Evolutionary conservation across 2,329 filamentous ascomycete species (phyloP).

Genomic region (Xylariaceae sp.): DNA sequence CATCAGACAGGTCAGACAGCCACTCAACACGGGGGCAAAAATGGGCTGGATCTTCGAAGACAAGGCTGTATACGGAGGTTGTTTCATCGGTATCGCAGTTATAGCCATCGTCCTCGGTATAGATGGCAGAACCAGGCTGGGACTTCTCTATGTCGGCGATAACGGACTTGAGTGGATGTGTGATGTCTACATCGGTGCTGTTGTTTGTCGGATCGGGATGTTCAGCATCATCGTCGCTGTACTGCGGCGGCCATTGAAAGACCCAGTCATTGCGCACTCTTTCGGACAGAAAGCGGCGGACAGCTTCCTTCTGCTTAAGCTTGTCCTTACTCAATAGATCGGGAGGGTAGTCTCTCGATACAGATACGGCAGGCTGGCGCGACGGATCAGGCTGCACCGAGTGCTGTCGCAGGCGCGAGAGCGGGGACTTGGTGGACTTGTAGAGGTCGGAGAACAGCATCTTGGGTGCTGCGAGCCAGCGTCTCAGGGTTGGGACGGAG

Average conservation of each 20-base stretch:
- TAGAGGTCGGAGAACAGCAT: slow-evolving; percentile 59
- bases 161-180: slow-evolving; percentile 1
- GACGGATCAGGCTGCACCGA: slow-evolving; percentile 30
- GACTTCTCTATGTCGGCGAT: slow-evolving; percentile 1
- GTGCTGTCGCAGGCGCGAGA: slow-evolving; percentile 46
- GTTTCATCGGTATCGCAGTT: slow-evolving; percentile 36
- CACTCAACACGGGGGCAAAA: slow-evolving; percentile 51
- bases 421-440: slow-evolving; percentile 49
- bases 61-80: slow-evolving; percentile 36
- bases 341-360: slow-evolving; percentile 46
- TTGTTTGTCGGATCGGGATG: slow-evolving; percentile 1
- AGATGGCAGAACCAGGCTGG: slow-evolving; percentile 25
- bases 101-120: slow-evolving; percentile 34
- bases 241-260: slow-evolving; percentile 49
- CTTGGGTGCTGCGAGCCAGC: slow-evolving; percentile 28
- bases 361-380: slow-evolving; percentile 23
- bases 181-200: not conserved
- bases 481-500: slow-evolving; percentile 19
- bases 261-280: slow-evolving; percentile 57
- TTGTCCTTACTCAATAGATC: slow-evolving; percentile 60
- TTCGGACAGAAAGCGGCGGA: slow-evolving; percentile 49
- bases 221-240: not conserved
- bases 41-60: slow-evolving; percentile 50
- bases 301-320: slow-evolving; percentile 56
- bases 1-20: slow-evolving; percentile 53